Conservation (phyloP, 495 filamentous ascomycete genomes). For the Neurospora sublineolata region DNA sequence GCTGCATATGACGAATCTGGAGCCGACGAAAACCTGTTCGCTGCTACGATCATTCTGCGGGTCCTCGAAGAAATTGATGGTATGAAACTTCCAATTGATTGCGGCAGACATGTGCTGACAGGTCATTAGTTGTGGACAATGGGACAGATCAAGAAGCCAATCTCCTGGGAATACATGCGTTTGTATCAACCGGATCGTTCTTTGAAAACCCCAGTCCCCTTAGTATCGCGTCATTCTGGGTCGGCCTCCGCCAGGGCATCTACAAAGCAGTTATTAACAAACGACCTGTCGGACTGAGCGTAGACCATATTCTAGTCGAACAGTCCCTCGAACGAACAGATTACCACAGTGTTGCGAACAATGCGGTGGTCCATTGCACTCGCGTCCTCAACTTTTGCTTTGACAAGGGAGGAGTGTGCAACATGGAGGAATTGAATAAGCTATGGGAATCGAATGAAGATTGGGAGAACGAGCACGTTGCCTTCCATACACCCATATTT, state of each 20-base stretch:
- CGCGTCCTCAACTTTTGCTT: slow-evolving; percentile 44
- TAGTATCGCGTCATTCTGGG: slow-evolving; percentile 43
- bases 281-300: slow-evolving; percentile 29
- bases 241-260: slow-evolving; percentile 46
- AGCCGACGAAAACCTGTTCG: slow-evolving; percentile 47
- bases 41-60: slow-evolving; percentile 49
- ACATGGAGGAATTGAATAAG: slow-evolving; percentile 20
- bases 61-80: slow-evolving; percentile 52
- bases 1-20: slow-evolving; percentile 40
- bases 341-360: slow-evolving; percentile 43
- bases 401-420: slow-evolving; percentile 11
- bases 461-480: slow-evolving; percentile 25
- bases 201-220: slow-evolving; percentile 23
- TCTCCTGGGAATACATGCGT: slow-evolving; percentile 40
- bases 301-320: slow-evolving; percentile 32
- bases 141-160: slow-evolving; percentile 32
- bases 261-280: slow-evolving; percentile 43
- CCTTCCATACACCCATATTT: slow-evolving; percentile 30
- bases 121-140: slow-evolving; percentile 20
- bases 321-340: slow-evolving; percentile 28
- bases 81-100: slow-evolving; percentile 11
- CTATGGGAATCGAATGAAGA: slow-evolving; percentile 19
- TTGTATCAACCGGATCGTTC: slow-evolving; percentile 26
- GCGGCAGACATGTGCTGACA: slow-evolving; percentile 4
- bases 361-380: slow-evolving; percentile 41